Evolutionary conservation across 2,329 filamentous ascomycete genomes (phyloP).

Genomic region (Botrytis squamosa): DNA sequence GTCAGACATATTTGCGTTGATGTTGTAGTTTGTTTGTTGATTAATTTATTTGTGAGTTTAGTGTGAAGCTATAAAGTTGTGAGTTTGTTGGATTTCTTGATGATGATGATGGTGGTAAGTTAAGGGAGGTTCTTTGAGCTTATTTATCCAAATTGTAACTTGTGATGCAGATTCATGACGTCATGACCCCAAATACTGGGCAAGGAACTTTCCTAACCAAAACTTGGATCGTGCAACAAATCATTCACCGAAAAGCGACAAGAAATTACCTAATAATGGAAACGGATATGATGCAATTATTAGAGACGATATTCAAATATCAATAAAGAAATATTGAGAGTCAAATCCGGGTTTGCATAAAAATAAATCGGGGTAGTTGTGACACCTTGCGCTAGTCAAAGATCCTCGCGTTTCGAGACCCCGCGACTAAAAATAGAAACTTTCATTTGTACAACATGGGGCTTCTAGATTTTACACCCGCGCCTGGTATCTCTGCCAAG

Average conservation of each 20-base stretch:
- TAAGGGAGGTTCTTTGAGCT: not conserved
- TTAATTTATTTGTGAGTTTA: not conserved
- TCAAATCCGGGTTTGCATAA: too few relatives aligned
- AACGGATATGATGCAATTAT: too few relatives aligned
- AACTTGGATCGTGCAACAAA: not conserved
- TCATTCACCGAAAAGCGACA: not conserved
- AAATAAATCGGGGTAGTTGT: too few relatives aligned
- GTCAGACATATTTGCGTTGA: constrained; percentile 47
- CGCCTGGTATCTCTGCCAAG: too few relatives aligned
- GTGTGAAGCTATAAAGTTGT: too few relatives aligned
- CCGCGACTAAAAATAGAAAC: too few relatives aligned
- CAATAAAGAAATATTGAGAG: too few relatives aligned
- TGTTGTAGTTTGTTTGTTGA: not conserved
- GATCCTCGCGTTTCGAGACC: too few relatives aligned
- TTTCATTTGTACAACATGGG: too few relatives aligned
- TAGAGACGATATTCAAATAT: too few relatives aligned
- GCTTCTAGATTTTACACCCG: not conserved
- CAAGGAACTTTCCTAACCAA: not conserved
- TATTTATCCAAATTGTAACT: not conserved
- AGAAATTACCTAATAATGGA: too few relatives aligned
- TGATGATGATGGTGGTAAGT: not conserved
- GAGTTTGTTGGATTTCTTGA: not conserved
- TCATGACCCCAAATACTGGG: not conserved
- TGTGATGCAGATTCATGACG: not conserved
- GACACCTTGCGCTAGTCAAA: too few relatives aligned